Evolutionary conservation across 129 eudicot species (phyloP), one percentile per base, ranked within the genome.

Genomic region (Artemisia tridentata): DNA sequence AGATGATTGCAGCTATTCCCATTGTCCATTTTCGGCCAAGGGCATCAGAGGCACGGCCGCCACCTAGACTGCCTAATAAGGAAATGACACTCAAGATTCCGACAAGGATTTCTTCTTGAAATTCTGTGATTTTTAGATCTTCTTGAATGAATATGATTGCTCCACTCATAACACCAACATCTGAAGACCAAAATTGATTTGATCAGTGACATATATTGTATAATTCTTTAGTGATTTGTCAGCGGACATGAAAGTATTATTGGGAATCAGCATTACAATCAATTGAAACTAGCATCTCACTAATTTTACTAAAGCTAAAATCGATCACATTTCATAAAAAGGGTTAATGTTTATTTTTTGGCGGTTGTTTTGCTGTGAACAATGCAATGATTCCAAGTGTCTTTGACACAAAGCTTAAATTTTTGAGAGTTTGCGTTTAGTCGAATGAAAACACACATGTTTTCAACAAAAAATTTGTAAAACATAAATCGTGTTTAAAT

Each of bases 151-250:
- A 90, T 67, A 90, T 66, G 65, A 90, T 87, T 54, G 97, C 97
- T 69, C 97, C 97, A 67, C 97, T 87, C 97, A 90, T 90, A 56
- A 90, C 97, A 51, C 97, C 97, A 6, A 87, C 87, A 85, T 90
- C 95, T 90, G 91, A 58, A 72, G 73, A 71, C 7, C 21, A 69
- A 21, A 49, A 7, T 4, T 47, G 7, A 1, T 31, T 57, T 3
- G 2, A 72, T 61, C 62, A 62, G 50, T 18, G 7, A 47, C 19
- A 11, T 4, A 29, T 29, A n/a, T 72, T 62, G 62, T 23, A 69
- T 68, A 49, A 14, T 15, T 68, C 25, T 23, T 67, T 14, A 5
- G 19, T 14, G 47, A 51, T 51, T 50, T 67, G 31, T 66, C 6
- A 27, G 31, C 7, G 21, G 16, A 59, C 15, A 14, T 71, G 15